phyloP scores from a whole-genome alignment of 257 asterid genomes.

The Jacaranda mimosifolia region DNA sequence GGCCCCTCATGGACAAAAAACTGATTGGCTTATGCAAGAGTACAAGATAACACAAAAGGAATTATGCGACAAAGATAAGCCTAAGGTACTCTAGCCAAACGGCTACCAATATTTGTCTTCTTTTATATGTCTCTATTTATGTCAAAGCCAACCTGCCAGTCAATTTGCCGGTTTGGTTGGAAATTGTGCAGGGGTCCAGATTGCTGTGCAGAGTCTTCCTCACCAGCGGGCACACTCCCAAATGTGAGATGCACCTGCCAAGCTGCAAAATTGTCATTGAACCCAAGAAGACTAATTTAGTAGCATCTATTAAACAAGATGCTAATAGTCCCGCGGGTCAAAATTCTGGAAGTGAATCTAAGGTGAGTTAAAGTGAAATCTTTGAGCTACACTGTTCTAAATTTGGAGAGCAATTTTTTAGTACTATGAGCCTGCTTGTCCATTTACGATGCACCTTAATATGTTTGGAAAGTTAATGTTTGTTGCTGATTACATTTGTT shows the following conservation, averaged over 20 bases:
- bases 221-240: slow-evolving; percentile 29
- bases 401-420: too few species aligned
- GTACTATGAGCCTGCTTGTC: slow-evolving; percentile 1
- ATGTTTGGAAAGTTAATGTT: too few species aligned
- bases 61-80: slow-evolving; percentile 31
- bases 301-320: slow-evolving; percentile 33
- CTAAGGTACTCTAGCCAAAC: slow-evolving; percentile 51
- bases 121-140: slow-evolving; percentile 23
- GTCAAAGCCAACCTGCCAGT: slow-evolving; percentile 39
- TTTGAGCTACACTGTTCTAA: not conserved
- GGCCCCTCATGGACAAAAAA: slow-evolving; percentile 43
- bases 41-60: slow-evolving; percentile 49
- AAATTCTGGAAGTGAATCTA: slow-evolving; percentile 36
- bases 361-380: slow-evolving; percentile 48
- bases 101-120: slow-evolving; percentile 1
- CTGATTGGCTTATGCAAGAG: slow-evolving; percentile 73
- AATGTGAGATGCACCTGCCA: slow-evolving; percentile 24
- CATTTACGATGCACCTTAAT: not conserved
- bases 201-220: slow-evolving; percentile 63
- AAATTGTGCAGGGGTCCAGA: slow-evolving; percentile 60
- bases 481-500: too few species aligned
- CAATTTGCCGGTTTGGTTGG: slow-evolving; percentile 50
- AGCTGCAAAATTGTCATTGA: slow-evolving; percentile 16
- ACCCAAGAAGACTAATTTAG: slow-evolving; percentile 9
- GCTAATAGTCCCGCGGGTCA: slow-evolving; percentile 18